Base-by-base conservation (phyloP, 495 filamentous ascomycete species). In the Aspergillus ostianus region DNA sequence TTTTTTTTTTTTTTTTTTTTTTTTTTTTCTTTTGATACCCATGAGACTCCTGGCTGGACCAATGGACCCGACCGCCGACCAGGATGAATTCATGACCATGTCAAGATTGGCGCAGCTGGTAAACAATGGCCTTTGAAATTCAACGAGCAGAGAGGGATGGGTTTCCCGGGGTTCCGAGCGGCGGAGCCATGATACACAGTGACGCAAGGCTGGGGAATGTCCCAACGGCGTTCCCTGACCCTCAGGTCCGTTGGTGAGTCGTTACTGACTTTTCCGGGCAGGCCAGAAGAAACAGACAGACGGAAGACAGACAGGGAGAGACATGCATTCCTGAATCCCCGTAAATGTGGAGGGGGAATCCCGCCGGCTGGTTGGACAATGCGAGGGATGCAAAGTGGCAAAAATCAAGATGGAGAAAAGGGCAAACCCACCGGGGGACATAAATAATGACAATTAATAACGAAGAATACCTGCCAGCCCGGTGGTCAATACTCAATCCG, bases 181-280 rank as follows among this genome's bases (percentile, higher is more conserved):
- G 47, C 50, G 56, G 32, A 58, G 56, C 51, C 30, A 58, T 51
- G 49, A 58, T 58, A 58, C 54, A 56, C 54, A 29, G 54, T 56
- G 54, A 56, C 54, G 54, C 54, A 56, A 56, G 54, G 45, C 30
- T 13, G 44, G 13, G 13, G 36, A 41, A 41, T 41, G 36, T 41
- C 36, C 36, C 36, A 41, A 41, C 36, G 36, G 13, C 36, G 36
- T 41, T 41, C 3, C 12, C 36, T 41, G 8, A 41, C 23, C 23
- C 23, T 26, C 23, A 26, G 23, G 23, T 26, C 23, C 23, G 23
- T 26, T 26, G 23, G 23, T 26, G 23, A 26, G 23, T 26, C 23
- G 23, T 26, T 2, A 26, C 23, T 26, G 36, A 41, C 8, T 32
- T 32, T 32, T 6, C 30, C n/a, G n/a, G 30, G 30, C 30, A 32